These are phyloP conservation scores for Cymbopogon citratus DNA, from an alignment of 176 grass and related monocot genomes.

Conservation along the genomic window DNA sequence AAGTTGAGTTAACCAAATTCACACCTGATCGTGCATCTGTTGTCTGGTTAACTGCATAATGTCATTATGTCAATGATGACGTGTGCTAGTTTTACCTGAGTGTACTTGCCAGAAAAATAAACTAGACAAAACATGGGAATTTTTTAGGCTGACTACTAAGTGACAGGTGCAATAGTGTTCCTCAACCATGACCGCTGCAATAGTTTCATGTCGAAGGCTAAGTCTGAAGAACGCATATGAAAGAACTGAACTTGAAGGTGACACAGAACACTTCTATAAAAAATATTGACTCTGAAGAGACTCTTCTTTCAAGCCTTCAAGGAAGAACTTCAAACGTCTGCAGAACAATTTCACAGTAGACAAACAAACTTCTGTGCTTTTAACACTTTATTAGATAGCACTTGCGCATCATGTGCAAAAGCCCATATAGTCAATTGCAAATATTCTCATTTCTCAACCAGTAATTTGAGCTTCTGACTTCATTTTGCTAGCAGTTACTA, in stretches of 20 bases:
- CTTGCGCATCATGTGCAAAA: neutral
- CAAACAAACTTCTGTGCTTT: neutral
- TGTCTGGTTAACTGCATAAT: neutral
- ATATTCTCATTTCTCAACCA: neutral
- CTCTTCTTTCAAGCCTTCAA: neutral
- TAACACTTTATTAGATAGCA: neutral
- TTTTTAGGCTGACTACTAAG: neutral
- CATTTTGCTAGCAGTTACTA: neutral
- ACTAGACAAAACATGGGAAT: neutral
- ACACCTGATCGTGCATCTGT: neutral
- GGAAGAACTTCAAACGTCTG: neutral
- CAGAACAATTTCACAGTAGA: neutral
- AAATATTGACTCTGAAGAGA: neutral
- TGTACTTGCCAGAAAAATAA: neutral
- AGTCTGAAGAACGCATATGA: neutral
- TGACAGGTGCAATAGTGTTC: neutral
- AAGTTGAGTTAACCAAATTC: neutral
- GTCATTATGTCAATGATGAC: neutral
- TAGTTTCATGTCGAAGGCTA: neutral
- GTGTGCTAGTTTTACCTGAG: neutral
- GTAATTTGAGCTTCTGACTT: neutral
- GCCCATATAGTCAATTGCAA: neutral
- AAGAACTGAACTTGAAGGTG: neutral
- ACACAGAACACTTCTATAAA: neutral
- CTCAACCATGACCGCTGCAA: neutral